Conservation (phyloP, 169 alveolate species). For the Plasmodium sp. region DNA sequence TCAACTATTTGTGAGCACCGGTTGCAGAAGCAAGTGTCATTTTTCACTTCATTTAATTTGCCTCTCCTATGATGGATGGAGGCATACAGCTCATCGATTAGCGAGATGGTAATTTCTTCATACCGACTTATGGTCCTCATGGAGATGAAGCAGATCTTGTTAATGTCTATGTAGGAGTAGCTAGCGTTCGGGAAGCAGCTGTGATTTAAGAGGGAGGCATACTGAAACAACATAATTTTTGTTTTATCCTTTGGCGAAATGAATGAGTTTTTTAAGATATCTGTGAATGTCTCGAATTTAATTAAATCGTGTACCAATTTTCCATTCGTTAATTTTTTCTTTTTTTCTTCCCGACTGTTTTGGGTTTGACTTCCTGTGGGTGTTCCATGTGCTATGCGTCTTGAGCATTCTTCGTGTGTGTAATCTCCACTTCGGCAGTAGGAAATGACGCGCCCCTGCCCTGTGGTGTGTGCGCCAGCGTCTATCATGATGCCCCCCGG, state of each 20-base stretch:
- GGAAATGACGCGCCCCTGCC: not conserved
- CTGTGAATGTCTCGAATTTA: constrained; percentile 64
- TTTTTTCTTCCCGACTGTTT: not conserved
- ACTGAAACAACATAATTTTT: constrained; percentile 35
- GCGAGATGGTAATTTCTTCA: constrained; percentile 62
- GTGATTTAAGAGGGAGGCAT: constrained; percentile 49
- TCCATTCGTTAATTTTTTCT: not conserved
- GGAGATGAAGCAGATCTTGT: constrained; percentile 59
- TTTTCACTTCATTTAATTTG: constrained; percentile 41
- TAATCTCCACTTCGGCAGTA: not conserved
- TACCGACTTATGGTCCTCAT: constrained; percentile 69
- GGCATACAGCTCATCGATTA: constrained; percentile 62
- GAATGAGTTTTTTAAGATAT: constrained; percentile 62
- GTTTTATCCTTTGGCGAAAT: constrained; percentile 54
- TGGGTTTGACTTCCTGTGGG: not conserved
- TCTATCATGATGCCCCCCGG: not conserved
- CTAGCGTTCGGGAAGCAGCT: constrained; percentile 73
- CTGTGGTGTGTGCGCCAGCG: not conserved
- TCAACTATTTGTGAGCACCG: constrained; percentile 73
- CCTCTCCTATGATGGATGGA: constrained; percentile 43
- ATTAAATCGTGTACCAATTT: constrained; percentile 22
- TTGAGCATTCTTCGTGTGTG: not conserved
- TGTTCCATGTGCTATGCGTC: not conserved
- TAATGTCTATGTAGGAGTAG: constrained; percentile 43
- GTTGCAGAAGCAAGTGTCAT: constrained; percentile 36